A percentile compares a stretch with the other conserved stretches of the same genome.
These are phyloP conservation scores for Acanthamoeba divionensis DNA, from an alignment of 208 protist genomes.

Conservation along the genomic window DNA sequence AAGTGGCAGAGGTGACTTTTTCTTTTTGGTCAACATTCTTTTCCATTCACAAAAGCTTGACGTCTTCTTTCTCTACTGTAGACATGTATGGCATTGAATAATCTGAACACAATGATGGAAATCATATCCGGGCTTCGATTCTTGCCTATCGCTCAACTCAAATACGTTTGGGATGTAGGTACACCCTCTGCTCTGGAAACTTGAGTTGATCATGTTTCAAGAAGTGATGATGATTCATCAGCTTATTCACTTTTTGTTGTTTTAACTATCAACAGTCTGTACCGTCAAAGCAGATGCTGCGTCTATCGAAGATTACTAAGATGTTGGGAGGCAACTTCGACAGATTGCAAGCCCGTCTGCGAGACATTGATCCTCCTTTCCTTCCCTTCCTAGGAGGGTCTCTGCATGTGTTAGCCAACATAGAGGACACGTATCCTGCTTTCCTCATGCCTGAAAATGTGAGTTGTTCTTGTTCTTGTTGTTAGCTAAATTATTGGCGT, in stretches of 20 bases:
- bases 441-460: constrained; percentile 16
- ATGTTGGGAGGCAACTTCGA: constrained; percentile 14
- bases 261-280: background rate
- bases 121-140: constrained; percentile 67
- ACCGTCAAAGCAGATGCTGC: constrained; percentile 6
- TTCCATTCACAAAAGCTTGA: no score
- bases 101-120: constrained; percentile 71
- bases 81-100: constrained; percentile 59
- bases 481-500: background rate
- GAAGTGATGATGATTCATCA: background rate
- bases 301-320: background rate
- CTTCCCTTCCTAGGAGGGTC: constrained; percentile 57
- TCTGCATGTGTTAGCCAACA: constrained; percentile 76
- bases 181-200: background rate
- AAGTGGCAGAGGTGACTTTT: background rate
- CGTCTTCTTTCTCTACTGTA: background rate
- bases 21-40: no score
- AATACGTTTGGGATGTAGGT: constrained; percentile 67
- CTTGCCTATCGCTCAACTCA: constrained; percentile 54
- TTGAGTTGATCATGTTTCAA: background rate
- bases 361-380: constrained; percentile 10
- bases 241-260: background rate
- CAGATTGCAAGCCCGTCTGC: background rate
- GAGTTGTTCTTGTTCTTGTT: background rate
- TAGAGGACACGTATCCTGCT: constrained; percentile 66